Percentiles rank a stretch among this genome's conserved stretches.
Conservation (phyloP, 1,284 basidiomycete genomes). For the Xerocomus cyaneibrunnescens region DNA sequence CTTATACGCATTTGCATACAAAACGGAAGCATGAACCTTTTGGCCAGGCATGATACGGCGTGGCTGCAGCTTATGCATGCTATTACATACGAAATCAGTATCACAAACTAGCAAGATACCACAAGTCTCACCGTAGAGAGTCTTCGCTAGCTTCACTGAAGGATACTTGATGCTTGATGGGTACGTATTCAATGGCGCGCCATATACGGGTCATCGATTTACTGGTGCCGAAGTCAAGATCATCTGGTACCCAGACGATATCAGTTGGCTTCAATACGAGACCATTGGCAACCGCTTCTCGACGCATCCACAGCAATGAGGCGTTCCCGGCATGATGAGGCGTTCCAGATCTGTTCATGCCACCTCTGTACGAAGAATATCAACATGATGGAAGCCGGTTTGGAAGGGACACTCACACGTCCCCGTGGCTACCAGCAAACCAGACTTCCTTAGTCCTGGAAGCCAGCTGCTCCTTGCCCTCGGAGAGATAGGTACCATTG, state of each 20-base stretch:
- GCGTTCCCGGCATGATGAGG: slow-evolving; percentile 24
- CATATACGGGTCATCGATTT: slow-evolving; percentile 23
- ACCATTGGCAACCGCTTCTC: slow-evolving; percentile 23
- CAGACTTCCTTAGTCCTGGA: slow-evolving; percentile 33
- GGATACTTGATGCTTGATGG: slow-evolving; percentile 31
- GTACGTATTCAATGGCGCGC: slow-evolving; percentile 26
- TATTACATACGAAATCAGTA: slow-evolving; percentile 7
- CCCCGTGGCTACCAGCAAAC: slow-evolving; percentile 36
- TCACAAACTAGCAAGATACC: background rate
- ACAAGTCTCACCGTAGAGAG: slow-evolving; percentile 16
- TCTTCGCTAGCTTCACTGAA: slow-evolving; percentile 13
- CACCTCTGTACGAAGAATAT: slow-evolving; percentile 19
- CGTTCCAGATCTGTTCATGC: slow-evolving; percentile 16
- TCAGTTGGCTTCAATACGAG: slow-evolving; percentile 24
- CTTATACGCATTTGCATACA: slow-evolving; percentile 28
- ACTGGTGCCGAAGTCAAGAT: slow-evolving; percentile 21
- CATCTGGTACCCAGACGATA: slow-evolving; percentile 28
- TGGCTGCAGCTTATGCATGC: slow-evolving; percentile 20
- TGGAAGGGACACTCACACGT: slow-evolving; percentile 27
- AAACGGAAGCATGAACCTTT: slow-evolving; percentile 30
- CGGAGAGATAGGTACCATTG: background rate
- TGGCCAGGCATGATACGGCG: slow-evolving; percentile 34
- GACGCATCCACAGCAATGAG: slow-evolving; percentile 32
- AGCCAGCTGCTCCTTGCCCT: background rate
- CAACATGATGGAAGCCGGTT: background rate